These are phyloP conservation scores for Penicillium griseofulvum DNA, from an alignment of 2,329 filamentous ascomycete species.

Conservation along the genomic window DNA sequence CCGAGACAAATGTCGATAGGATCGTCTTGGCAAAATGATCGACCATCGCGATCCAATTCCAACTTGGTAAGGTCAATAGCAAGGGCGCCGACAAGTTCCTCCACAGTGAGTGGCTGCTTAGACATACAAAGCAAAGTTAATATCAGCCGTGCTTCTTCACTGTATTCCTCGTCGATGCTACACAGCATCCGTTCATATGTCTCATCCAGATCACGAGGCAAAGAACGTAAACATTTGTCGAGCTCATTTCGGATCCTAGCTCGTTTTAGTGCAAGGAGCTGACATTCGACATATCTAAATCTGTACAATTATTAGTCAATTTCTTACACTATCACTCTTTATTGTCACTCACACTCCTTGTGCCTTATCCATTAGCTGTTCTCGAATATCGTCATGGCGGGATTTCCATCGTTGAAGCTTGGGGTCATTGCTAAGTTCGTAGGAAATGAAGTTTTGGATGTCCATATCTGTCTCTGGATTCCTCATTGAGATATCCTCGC, in stretches of 20 bases:
- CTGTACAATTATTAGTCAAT: conserved; percentile 15
- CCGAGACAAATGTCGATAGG: conserved; percentile 24
- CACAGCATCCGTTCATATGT: conserved; percentile 32
- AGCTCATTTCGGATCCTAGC: conserved; percentile 20
- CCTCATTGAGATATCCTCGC: background rate
- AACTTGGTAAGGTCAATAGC: conserved; percentile 21
- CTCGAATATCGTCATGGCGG: conserved; percentile 12
- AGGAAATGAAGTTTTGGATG: conserved; percentile 22
- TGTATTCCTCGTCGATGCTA: conserved; percentile 15
- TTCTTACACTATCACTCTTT: background rate
- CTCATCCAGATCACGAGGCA: conserved; percentile 29
- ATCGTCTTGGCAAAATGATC: conserved; percentile 17
- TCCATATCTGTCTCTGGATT: conserved; percentile 19
- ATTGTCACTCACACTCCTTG: conserved; percentile 10
- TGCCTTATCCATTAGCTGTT: background rate
- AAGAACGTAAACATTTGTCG: conserved; percentile 20
- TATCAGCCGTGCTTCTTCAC: conserved; percentile 23
- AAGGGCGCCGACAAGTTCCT: conserved; percentile 25
- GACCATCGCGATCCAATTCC: conserved; percentile 11
- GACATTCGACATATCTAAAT: conserved; percentile 32
- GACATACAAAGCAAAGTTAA: conserved; percentile 28
- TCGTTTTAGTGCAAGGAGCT: conserved; percentile 17
- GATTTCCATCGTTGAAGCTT: conserved; percentile 16
- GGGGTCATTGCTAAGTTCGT: conserved; percentile 11
- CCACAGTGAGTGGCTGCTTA: conserved; percentile 18